These are phyloP conservation scores for Glonium stellatum DNA, from an alignment of 495 filamentous ascomycete species.

Conservation along the genomic window DNA sequence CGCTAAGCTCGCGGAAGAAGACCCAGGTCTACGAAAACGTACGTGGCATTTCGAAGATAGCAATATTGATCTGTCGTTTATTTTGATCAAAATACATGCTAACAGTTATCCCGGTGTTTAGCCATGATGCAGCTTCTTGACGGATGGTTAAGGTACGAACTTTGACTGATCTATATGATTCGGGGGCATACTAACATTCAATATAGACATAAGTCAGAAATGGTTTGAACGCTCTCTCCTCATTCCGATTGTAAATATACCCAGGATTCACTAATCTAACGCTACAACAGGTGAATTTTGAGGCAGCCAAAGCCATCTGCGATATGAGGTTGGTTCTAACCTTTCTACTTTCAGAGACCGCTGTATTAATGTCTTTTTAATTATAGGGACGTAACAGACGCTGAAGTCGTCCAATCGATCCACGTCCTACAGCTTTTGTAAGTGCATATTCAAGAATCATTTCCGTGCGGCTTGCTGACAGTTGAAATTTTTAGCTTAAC, in stretches of 20 bases:
- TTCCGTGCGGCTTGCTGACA: constrained; percentile 58
- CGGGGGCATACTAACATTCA: no score
- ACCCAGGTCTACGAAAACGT: constrained; percentile 67
- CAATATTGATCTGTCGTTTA: constrained; percentile 47
- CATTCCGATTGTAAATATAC: neutral
- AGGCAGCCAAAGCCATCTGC: constrained; percentile 96
- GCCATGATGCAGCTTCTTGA: constrained; percentile 32
- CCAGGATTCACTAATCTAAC: neutral
- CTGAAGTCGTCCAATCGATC: constrained; percentile 85
- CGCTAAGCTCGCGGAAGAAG: constrained; percentile 91
- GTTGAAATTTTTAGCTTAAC: neutral
- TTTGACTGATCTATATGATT: no score
- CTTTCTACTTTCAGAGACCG: neutral
- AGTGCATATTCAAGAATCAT: constrained; percentile 72
- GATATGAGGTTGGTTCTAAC: constrained; percentile 49
- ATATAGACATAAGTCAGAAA: constrained; percentile 86
- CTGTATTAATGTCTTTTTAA: neutral
- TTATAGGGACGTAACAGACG: constrained; percentile 71
- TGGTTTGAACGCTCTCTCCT: constrained; percentile 47
- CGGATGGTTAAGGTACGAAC: constrained; percentile 10
- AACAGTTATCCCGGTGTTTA: neutral
- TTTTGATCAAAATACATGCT: neutral
- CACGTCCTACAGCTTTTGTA: constrained; percentile 85
- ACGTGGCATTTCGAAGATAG: constrained; percentile 28
- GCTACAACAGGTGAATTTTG: constrained; percentile 64